Evolutionary conservation across 2,329 filamentous ascomycete genomes (phyloP), one percentile per base, ranked within the genome.

Genomic region (Nemania diffusa): DNA sequence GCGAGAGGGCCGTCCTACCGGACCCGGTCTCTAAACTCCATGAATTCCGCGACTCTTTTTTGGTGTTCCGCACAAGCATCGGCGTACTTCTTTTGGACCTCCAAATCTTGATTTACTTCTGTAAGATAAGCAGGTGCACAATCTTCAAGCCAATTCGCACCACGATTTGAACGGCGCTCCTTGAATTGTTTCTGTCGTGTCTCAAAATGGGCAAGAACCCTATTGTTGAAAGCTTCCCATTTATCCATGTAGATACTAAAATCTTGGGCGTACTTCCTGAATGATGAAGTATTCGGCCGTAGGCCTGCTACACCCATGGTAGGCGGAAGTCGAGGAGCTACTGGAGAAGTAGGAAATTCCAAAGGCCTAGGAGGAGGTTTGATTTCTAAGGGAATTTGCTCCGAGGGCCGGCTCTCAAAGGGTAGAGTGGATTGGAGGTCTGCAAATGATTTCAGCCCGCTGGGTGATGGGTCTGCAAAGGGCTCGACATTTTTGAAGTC

Each of bases 31-130:
- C 79, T 79, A 52, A 83, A 73, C 52, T 78, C 82, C 77, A 85
- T 81, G 73, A 89, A 91, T 70, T 88, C 85, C 70, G 84, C 81
- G 64, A 93, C 80, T 9, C 85, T 84, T 64, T 82, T 77, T 64
- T 87, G 84, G 74, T 94, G 91, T 67, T 84, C 84, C 50, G 87
- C 84, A 67, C 85, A 87, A 7, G 87, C 87, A 8, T 84, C 77
- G 32, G 79, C 79, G 90, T 91, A 93, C 63, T 85, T 84, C 73
- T 83, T 82, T 63, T 89, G 82, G 5, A 92, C 86, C 55, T 82
- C 81, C 69, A 88, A 85, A 74, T 94, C 91, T 77, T 92, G 87
- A 70, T 86, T 84, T 62, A 91, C 79, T 75, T 86, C 87, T 42
- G 80, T 80, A 65, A 88, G 77, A 75, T 93, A 93, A 62, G 86